A percentile compares a stretch with the other conserved stretches of the same genome.
Evolutionary conservation across 257 asterid genomes (phyloP).

Genomic region (Salvia miltiorrhiza): DNA sequence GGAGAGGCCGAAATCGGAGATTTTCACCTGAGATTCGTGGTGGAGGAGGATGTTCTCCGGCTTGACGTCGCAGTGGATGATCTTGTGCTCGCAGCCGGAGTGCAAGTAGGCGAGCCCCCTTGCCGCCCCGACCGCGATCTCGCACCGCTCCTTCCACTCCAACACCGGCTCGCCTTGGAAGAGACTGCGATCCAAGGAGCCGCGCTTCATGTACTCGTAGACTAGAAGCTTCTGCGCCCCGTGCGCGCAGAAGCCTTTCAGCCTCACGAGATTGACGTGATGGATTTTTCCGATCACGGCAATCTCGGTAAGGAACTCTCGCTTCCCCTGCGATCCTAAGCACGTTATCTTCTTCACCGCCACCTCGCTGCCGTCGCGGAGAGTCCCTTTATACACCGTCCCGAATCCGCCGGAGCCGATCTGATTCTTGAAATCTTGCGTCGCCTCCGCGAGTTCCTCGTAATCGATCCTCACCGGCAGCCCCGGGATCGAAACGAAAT

Average conservation of each 20-base stretch:
- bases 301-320: conserved; percentile 70
- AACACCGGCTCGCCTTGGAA: conserved; percentile 44
- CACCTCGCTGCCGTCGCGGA: conserved; percentile 46
- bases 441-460: conserved; percentile 50
- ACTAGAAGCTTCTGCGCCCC: conserved; percentile 54
- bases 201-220: conserved; percentile 78
- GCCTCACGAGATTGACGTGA: conserved; percentile 64
- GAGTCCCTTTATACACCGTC: conserved; percentile 65
- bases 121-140: conserved; percentile 76
- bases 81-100: conserved; percentile 69
- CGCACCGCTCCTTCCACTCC: conserved; percentile 68
- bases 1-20: conserved; percentile 90
- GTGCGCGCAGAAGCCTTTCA: conserved; percentile 66
- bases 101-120: conserved; percentile 79
- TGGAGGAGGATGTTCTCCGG: conserved; percentile 85
- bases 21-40: conserved; percentile 55
- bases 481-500: conserved; percentile 53
- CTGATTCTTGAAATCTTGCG: conserved; percentile 44
- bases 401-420: conserved; percentile 93
- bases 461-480: conserved; percentile 57
- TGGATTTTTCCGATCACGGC: conserved; percentile 74
- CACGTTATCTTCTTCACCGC: conserved; percentile 83
- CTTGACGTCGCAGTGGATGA: conserved; percentile 83
- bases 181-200: conserved; percentile 70
- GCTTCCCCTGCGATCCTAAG: conserved; percentile 59